phyloP scores from a whole-genome alignment of 2,329 filamentous ascomycete genomes.

The Dothideomycetes sp. region DNA sequence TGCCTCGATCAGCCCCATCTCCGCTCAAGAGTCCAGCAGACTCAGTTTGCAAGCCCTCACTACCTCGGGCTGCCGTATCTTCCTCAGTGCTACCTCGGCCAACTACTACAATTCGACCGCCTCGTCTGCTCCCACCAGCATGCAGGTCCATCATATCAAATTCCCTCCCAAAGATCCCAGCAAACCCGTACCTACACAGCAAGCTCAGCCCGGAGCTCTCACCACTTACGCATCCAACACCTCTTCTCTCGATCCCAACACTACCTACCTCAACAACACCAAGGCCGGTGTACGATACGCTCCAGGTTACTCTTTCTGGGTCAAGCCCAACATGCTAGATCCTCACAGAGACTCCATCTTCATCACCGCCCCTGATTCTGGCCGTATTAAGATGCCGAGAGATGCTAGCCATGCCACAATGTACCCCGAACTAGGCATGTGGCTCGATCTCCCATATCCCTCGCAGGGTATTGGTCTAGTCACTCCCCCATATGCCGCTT shows the following conservation, averaged over 20 bases:
- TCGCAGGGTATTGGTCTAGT: slow-evolving; percentile 73
- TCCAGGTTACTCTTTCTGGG: slow-evolving; percentile 85
- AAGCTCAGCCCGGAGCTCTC: slow-evolving; percentile 13
- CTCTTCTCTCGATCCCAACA: slow-evolving; percentile 25
- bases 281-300: slow-evolving; percentile 49
- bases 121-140: slow-evolving; percentile 68
- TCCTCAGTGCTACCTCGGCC: slow-evolving; percentile 79
- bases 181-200: slow-evolving; percentile 18
- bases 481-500: slow-evolving; percentile 62
- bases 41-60: slow-evolving; percentile 86
- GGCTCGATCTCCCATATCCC: slow-evolving; percentile 64
- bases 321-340: slow-evolving; percentile 46
- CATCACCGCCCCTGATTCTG: slow-evolving; percentile 78
- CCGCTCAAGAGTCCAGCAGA: slow-evolving; percentile 67
- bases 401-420: slow-evolving; percentile 30
- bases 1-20: slow-evolving; percentile 77
- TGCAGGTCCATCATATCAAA: slow-evolving; percentile 96
- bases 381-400: slow-evolving; percentile 54
- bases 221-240: slow-evolving; percentile 17
- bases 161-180: slow-evolving; percentile 59
- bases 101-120: slow-evolving; percentile 53
- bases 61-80: slow-evolving; percentile 81
- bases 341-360: slow-evolving; percentile 55
- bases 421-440: slow-evolving; percentile 73
- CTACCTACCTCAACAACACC: slow-evolving; percentile 28